A percentile compares a stretch with the other conserved stretches of the same genome.
Conservation (phyloP, 164 flowering plant genomes). For the Aristolochia contorta region DNA sequence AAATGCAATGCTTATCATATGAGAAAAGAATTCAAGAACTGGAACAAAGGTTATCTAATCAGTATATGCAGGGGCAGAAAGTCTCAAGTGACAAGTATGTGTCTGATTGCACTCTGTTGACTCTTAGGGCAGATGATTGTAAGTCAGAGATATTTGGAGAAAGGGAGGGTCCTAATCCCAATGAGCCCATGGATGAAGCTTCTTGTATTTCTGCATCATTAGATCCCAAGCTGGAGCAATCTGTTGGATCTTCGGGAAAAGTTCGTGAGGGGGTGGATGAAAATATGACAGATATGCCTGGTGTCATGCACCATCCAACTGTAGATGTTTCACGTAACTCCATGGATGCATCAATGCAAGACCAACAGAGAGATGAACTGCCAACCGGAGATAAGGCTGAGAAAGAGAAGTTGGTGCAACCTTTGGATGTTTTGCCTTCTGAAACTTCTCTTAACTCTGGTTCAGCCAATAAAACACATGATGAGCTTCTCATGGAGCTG, state of each 20-base stretch:
- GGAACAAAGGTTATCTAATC: conserved; percentile 78
- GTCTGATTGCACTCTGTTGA: conserved; percentile 24
- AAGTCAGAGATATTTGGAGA: conserved; percentile 52
- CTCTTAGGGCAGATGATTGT: conserved; percentile 44
- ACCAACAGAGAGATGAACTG: conserved; percentile 48
- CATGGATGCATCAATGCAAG: conserved; percentile 79
- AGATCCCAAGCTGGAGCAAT: conserved; percentile 24
- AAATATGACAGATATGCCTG: conserved; percentile 77
- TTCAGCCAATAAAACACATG: conserved; percentile 24
- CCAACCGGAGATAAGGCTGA: conserved; percentile 30
- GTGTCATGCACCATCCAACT: conserved; percentile 35
- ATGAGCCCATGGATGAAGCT: conserved; percentile 83
- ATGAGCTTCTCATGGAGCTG: conserved; percentile 42
- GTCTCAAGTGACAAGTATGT: conserved; percentile 28
- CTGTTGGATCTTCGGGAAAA: conserved; percentile 15
- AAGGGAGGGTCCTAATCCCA: conserved; percentile 34
- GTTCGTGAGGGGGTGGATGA: conserved; percentile 68
- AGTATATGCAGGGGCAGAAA: conserved; percentile 46
- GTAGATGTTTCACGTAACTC: conserved; percentile 8
- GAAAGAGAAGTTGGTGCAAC: conserved; percentile 34
- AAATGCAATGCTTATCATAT: conserved; percentile 72
- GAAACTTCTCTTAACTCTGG: conserved; percentile 24
- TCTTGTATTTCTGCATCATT: conserved; percentile 55
- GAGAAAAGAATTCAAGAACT: conserved; percentile 89
- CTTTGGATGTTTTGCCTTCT: conserved; percentile 27